Evolutionary conservation across 164 flowering plant genomes (phyloP).

Genomic region (Magnolia changhungtana): DNA sequence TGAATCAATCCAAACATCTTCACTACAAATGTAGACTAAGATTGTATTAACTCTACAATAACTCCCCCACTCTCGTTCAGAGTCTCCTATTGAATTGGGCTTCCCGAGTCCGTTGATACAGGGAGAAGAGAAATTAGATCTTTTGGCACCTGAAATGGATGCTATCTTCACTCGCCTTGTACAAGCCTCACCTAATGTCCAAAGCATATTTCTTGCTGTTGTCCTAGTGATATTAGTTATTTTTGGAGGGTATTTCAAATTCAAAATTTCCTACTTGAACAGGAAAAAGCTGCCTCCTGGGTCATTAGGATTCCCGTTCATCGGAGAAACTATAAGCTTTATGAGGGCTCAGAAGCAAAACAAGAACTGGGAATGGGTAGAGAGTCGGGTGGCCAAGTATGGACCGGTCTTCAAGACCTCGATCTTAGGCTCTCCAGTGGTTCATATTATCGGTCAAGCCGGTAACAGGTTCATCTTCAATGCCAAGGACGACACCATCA

Average conservation of each 20-base stretch:
- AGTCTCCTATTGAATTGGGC: no score
- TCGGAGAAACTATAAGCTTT: conserved; percentile 66
- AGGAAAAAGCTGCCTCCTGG: conserved; percentile 55
- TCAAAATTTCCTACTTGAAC: not conserved
- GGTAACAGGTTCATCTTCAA: conserved; percentile 52
- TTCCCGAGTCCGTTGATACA: no score
- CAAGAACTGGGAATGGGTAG: conserved; percentile 45
- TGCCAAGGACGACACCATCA: conserved; percentile 35
- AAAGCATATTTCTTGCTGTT: not conserved
- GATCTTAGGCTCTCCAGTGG: conserved; percentile 65
- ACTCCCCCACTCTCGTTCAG: no score
- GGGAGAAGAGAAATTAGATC: no score
- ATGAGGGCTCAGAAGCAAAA: conserved; percentile 49
- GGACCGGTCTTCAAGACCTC: conserved; percentile 59
- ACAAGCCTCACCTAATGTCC: no score
- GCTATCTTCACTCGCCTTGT: no score
- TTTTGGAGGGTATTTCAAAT: conserved; percentile 1
- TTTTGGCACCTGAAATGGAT: no score
- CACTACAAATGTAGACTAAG: no score
- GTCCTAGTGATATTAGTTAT: not conserved
- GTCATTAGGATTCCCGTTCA: conserved; percentile 57
- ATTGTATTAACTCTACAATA: no score
- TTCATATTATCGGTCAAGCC: conserved; percentile 53
- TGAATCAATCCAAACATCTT: no score
- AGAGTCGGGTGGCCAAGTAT: conserved; percentile 38